Conservation (phyloP, 257 asterid species). For the Scutellaria baicalensis region DNA sequence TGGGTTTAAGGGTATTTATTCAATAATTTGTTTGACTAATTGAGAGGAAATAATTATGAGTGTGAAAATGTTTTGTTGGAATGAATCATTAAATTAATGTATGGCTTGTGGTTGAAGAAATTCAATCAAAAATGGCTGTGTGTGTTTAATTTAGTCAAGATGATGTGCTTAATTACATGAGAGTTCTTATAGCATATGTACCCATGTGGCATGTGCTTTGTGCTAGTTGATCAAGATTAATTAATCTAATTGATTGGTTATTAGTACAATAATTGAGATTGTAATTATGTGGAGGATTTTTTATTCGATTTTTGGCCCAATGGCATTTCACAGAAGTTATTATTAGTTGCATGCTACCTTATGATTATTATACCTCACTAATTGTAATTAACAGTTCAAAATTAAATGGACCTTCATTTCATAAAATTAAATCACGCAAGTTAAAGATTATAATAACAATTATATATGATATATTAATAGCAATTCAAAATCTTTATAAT, state of each 20-base stretch:
- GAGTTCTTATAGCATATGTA: slow-evolving; percentile 11
- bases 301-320: slow-evolving; percentile 11
- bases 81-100: neutral
- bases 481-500: too few relatives aligned
- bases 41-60: too few relatives aligned
- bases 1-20: too few relatives aligned
- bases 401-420: neutral
- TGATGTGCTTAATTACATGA: slow-evolving; percentile 5
- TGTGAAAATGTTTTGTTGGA: too few relatives aligned
- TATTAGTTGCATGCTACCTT: slow-evolving; percentile 10
- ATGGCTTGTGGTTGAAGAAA: neutral
- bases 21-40: too few relatives aligned
- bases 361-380: neutral
- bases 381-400: neutral
- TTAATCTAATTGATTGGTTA: neutral
- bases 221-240: neutral
- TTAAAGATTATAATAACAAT: too few relatives aligned
- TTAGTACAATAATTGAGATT: slow-evolving; percentile 4
- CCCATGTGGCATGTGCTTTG: slow-evolving; percentile 19
- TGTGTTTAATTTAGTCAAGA: neutral
- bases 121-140: neutral
- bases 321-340: slow-evolving; percentile 7
- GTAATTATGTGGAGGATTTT: neutral
- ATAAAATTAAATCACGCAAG: too few relatives aligned
- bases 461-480: too few relatives aligned